These are phyloP conservation scores for Penicillium mononematosum DNA, from an alignment of 495 filamentous ascomycete species.

Conservation along the genomic window DNA sequence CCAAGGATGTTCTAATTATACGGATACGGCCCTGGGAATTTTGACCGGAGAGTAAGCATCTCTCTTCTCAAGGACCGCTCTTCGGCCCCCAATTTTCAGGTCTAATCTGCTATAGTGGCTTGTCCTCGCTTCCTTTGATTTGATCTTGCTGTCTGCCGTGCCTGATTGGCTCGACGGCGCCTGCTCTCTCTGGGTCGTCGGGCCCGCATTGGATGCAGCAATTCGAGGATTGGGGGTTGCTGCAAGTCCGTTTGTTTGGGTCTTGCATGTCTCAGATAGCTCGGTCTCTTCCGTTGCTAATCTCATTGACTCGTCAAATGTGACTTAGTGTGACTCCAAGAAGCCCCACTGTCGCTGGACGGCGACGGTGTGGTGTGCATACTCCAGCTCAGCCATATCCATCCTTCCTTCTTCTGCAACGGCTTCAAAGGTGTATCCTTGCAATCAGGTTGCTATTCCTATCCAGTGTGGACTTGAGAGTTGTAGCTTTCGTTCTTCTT, in stretches of 20 bases:
- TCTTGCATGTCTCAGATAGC: not conserved
- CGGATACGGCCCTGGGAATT: not conserved
- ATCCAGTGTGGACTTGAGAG: too few species aligned
- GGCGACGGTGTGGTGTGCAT: not conserved
- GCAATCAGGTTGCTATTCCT: not conserved
- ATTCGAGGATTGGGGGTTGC: not conserved
- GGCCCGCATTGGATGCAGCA: not conserved
- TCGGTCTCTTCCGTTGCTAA: conserved; percentile 1
- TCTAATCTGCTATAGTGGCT: not conserved
- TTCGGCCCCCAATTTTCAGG: conserved; percentile 5
- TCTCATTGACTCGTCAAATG: not conserved
- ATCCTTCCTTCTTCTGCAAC: not conserved
- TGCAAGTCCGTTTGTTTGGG: not conserved
- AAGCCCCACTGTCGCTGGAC: not conserved
- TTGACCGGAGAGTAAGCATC: not conserved
- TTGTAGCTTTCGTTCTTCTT: too few species aligned
- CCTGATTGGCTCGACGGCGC: not conserved
- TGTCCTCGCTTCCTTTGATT: not conserved
- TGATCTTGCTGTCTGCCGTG: not conserved
- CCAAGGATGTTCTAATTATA: conserved; percentile 12
- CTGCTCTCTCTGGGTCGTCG: not conserved
- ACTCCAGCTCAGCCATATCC: not conserved
- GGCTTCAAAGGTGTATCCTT: not conserved
- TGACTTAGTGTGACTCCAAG: too few species aligned
- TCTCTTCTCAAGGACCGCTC: not conserved